Base-by-base conservation (phyloP, 2,329 filamentous ascomycete genomes). In the Neodidymelliopsis sp. region DNA sequence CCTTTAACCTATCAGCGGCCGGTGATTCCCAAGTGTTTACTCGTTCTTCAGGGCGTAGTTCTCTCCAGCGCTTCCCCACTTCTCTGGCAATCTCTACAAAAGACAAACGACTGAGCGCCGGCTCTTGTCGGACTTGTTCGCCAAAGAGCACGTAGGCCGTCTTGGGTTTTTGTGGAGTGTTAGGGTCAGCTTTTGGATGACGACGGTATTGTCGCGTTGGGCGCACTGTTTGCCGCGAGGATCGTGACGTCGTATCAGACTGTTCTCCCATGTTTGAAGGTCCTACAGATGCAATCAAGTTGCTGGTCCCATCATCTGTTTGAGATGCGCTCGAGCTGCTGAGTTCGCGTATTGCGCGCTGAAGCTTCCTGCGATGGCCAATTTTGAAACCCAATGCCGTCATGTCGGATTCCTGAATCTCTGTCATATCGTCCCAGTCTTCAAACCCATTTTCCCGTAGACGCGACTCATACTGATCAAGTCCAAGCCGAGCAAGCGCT, bases 281-380 rank as follows among this genome's bases (percentile, higher is more conserved):
- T n/a, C n/a, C n/a, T n/a, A n/a, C n/a, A n/a, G n/a, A n/a, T n/a
- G n/a, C n/a, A n/a, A n/a, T n/a, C n/a, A n/a, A 51, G 29, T 9
- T 53, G 46, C 9, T 47, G 28, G 4, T 53, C 56, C 25, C 62
- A 22, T 16, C 54, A 53, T 27, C 62, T 59, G 23, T 46, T 60
- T 11, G 59, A 43, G 40, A 28, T 35, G 13, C 40, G 20, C 30
- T 36, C 22, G 16, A 16, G 36, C 16, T 23, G 23, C 15, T 42
- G 19, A 30, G 39, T 22, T 62, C 3, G 66, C 65, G 13, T 29
- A 56, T 56, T 31, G 46, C 48, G n/a, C 31, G 47, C 27, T 56
- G 53, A n/a, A 58, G 48, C 13, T 53, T 45, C 23, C 49, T 36
- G 13, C 55, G 48, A 33, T 58, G 34, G 7, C 55, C 55, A 11